Evolutionary conservation across 2,329 filamentous ascomycete genomes (phyloP), one percentile per base, ranked within the genome.

Genomic region (Stemphylium beticola): DNA sequence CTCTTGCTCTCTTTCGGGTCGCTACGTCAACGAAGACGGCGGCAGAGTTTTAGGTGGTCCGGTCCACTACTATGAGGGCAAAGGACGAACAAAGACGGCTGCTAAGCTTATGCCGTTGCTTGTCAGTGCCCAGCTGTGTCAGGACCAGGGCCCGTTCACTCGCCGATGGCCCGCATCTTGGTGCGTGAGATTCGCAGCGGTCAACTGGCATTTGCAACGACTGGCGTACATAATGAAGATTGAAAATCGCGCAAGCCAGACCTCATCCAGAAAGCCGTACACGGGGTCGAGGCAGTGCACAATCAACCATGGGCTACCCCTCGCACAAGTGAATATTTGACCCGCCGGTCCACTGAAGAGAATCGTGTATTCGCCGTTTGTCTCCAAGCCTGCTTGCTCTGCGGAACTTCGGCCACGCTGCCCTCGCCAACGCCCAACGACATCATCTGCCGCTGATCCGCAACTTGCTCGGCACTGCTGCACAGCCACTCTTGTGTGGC

Each of bases 231-330:
- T 52, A 44, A 31, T 36, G 43, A 42, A 40, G 41, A 50, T 26
- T 34, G 48, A 55, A 55, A 55, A 55, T 55, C 41, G 17, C 53
- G 47, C 53, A 55, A 55, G 53, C 53, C 53, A 55, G 53, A 29
- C 53, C 53, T 42, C 36, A 52, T 55, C 36, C 48, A 51, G 48
- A 41, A 55, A 55, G 48, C 43, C 41, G 47, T 52, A 55, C 47
- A 51, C 42, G 18, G 38, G 29, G 48, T 33, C 47, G 41, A 50
- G 53, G 53, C 53, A 46, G 53, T 55, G 53, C 53, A 55, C 39
- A 17, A 41, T 43, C 20, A 37, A 41, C 50, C 50, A 49, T 49
- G 50, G 50, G 15, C 41, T 36, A 42, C 47, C 48, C 53, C 41
- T 50, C 48, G 53, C 48, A 55, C 52, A 51, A 22, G 9, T 32